Evolutionary conservation across 2,329 filamentous ascomycete genomes (phyloP), one percentile per base, ranked within the genome.

Genomic region (Fusarium annulatum): DNA sequence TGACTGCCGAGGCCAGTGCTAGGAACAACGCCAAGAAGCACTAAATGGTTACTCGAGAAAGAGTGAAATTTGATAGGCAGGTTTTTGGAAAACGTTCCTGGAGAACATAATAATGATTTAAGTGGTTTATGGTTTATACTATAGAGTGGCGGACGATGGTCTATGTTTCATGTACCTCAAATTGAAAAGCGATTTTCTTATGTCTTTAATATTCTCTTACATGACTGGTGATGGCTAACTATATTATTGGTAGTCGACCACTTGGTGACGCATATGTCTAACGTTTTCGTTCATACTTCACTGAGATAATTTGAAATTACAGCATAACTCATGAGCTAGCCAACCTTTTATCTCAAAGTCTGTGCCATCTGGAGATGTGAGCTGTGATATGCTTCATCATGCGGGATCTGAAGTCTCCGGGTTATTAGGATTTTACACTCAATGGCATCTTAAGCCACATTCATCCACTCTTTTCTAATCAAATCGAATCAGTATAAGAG

Each of bases 1-100:
- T 91, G 78, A 94, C 93, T 28, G 92, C 93, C 1, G 88, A 92
- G 80, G 90, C 91, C 9, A 91, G 91, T 51, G 93, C 93, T 10
- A 90, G 84, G 83, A 90, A 86, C 57, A 96, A 95, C 80, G 85
- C 88, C 11, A 87, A 80, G 77, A 72, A 71, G 51, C 67, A 82
- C 36, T 83, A 79, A 64, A 72, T 21, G 51, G 46, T 53, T 42
- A 42, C 28, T 30, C 41, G 38, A 62, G 49, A 52, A 59, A 59
- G 46, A 43, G 23, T 23, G 28, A 33, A 56, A 21, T 61, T 59
- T 46, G 52, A 55, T 72, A 66, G 57, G 75, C 51, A 30, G 60
- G 55, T 33, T 30, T 59, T 61, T 48, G 53, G 28, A 51, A 63
- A 59, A 57, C 36, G 61, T 64, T 76, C 58, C 61, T 64, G 58